phyloP scores from a whole-genome alignment of 306 rosid species.

The Alnus glutinosa region DNA sequence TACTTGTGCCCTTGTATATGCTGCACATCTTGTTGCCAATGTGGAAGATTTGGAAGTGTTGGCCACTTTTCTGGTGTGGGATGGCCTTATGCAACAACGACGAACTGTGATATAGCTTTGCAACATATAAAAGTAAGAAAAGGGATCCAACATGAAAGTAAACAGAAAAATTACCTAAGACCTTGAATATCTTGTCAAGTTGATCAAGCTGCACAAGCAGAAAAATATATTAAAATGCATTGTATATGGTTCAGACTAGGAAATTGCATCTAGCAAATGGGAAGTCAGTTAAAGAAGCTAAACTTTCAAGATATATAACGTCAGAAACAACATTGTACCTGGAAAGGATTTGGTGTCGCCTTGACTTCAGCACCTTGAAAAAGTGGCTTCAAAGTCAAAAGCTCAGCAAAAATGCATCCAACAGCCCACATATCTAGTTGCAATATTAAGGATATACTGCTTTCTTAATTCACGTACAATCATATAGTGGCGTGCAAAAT shows the following conservation, averaged over 20 bases:
- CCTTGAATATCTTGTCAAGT: constrained; percentile 98
- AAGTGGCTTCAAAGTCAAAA: constrained; percentile 93
- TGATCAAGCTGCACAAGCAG: constrained; percentile 84
- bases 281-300: constrained; percentile 7
- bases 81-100: constrained; percentile 71
- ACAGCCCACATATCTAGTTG: constrained; percentile 96
- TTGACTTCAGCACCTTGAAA: constrained; percentile 98
- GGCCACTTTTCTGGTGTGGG: constrained; percentile 98
- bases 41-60: constrained; percentile 79
- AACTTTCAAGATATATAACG: constrained; percentile 4
- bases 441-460: constrained; percentile 36
- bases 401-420: constrained; percentile 99
- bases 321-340: constrained; percentile 47
- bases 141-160: constrained; percentile 4
- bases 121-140: constrained; percentile 30
- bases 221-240: constrained; percentile 22
- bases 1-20: constrained; percentile 91
- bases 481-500: not conserved
- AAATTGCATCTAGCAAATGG: constrained; percentile 17
- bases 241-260: constrained; percentile 2
- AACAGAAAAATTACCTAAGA: constrained; percentile 68
- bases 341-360: constrained; percentile 84
- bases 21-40: constrained; percentile 79
- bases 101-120: constrained; percentile 35
- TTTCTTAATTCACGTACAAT: not conserved